A percentile compares a stretch with the other conserved stretches of the same genome.
Conservation (phyloP, 202 grass and related monocot species). For the Digitaria exilis region DNA sequence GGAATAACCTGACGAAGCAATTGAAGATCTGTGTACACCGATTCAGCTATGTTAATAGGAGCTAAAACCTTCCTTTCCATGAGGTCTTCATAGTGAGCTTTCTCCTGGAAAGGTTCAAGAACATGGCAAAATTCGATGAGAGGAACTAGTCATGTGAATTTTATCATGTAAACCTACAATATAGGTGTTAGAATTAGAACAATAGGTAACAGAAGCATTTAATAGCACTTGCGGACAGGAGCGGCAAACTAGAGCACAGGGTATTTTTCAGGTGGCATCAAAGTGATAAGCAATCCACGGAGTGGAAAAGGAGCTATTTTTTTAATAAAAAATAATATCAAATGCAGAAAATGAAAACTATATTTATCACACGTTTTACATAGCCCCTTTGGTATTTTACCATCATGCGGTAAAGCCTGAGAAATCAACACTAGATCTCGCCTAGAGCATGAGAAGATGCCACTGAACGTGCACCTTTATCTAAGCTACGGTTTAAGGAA, state of each 20-base stretch:
- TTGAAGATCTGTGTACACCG: slow-evolving; percentile 57
- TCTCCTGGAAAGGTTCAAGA: slow-evolving; percentile 54
- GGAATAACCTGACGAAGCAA: slow-evolving; percentile 66
- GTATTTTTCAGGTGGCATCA: neutral
- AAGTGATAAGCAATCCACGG: neutral
- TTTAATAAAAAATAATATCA: too few species aligned
- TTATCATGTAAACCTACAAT: slow-evolving; percentile 4
- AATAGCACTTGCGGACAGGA: neutral
- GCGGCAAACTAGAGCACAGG: neutral
- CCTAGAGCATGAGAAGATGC: too few species aligned
- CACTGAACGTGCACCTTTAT: neutral
- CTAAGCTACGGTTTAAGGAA: neutral
- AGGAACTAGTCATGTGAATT: slow-evolving; percentile 2
- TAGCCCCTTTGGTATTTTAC: neutral
- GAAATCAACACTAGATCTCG: neutral
- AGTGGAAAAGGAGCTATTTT: neutral
- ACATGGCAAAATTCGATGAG: neutral
- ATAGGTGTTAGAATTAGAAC: neutral
- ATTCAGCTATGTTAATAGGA: slow-evolving; percentile 74
- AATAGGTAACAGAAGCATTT: neutral
- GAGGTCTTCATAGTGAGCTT: slow-evolving; percentile 69
- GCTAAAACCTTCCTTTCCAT: slow-evolving; percentile 80
- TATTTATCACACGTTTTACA: neutral
- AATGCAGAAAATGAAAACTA: neutral
- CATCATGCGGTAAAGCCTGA: neutral